Evolutionary conservation across 2,329 filamentous ascomycete species (phyloP).

Genomic region (Zasmidium citrigriseum): DNA sequence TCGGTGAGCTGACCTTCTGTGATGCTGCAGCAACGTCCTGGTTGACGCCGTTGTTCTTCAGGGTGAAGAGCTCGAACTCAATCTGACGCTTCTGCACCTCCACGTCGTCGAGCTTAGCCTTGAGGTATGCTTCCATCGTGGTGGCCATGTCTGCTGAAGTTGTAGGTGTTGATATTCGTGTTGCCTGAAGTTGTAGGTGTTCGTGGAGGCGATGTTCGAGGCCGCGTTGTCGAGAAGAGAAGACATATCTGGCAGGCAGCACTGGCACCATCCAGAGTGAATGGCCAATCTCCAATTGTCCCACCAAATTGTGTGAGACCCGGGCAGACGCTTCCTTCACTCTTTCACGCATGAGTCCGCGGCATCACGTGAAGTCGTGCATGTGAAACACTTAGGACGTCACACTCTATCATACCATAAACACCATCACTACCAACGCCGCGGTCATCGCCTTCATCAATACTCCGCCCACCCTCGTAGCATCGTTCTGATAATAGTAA

Average conservation of each 20-base stretch:
- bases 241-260: no score
- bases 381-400: background rate
- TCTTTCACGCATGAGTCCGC: background rate
- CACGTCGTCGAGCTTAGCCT: background rate
- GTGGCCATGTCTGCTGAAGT: background rate
- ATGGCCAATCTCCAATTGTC: no score
- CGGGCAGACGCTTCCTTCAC: no score
- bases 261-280: no score
- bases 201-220: background rate
- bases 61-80: background rate
- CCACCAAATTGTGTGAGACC: no score
- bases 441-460: background rate
- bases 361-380: background rate
- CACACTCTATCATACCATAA: background rate
- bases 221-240: no score
- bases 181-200: background rate
- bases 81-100: background rate
- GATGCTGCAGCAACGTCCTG: background rate
- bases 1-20: background rate
- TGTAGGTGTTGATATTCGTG: background rate
- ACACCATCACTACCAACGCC: background rate
- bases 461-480: background rate
- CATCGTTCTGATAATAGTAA: constrained; percentile 34
- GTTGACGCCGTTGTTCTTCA: background rate
- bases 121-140: background rate